phyloP scores from a whole-genome alignment of 2,329 filamentous ascomycete genomes.

The Dactylellina cionopaga region DNA sequence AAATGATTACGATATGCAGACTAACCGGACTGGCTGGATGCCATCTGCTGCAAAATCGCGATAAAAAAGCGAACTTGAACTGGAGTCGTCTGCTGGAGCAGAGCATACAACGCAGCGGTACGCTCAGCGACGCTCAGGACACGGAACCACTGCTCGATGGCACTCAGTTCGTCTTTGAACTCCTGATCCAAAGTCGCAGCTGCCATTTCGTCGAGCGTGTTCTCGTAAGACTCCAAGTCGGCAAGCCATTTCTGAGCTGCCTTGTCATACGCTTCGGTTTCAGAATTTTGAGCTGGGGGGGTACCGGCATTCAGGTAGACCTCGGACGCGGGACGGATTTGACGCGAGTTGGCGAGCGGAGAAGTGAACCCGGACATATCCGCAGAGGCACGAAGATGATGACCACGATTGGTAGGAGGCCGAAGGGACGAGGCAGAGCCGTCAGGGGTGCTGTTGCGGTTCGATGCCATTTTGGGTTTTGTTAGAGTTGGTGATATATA shows the following conservation, averaged over 20 bases:
- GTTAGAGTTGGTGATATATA: constrained; percentile 1
- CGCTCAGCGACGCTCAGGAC: constrained; percentile 96
- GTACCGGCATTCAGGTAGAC: constrained; percentile 70
- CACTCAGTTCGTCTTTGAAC: constrained; percentile 98
- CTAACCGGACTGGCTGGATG: constrained; percentile 91
- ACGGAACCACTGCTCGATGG: constrained; percentile 99
- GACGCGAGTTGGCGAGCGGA: constrained; percentile 76
- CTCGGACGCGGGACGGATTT: constrained; percentile 91
- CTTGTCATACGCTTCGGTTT: constrained; percentile 86
- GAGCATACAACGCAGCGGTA: constrained; percentile 91
- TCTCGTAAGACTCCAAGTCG: constrained; percentile 98
- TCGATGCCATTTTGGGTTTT: constrained; percentile 61
- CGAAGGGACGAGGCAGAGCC: constrained; percentile 83
- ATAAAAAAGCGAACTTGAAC: constrained; percentile 99
- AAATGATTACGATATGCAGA: constrained; percentile 54
- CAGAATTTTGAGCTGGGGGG: constrained; percentile 65
- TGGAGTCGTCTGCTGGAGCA: constrained; percentile 97
- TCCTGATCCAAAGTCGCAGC: constrained; percentile 98
- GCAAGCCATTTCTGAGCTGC: constrained; percentile 98
- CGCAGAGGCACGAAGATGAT: constrained; percentile 91
- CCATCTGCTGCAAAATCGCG: constrained; percentile 98
- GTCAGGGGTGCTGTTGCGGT: constrained; percentile 97
- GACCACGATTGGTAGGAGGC: constrained; percentile 81
- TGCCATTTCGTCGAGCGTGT: constrained; percentile 98
- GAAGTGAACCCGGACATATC: constrained; percentile 83